Evolutionary conservation across 176 grass and related monocot genomes (phyloP).

Genomic region (Oryza punctata): DNA sequence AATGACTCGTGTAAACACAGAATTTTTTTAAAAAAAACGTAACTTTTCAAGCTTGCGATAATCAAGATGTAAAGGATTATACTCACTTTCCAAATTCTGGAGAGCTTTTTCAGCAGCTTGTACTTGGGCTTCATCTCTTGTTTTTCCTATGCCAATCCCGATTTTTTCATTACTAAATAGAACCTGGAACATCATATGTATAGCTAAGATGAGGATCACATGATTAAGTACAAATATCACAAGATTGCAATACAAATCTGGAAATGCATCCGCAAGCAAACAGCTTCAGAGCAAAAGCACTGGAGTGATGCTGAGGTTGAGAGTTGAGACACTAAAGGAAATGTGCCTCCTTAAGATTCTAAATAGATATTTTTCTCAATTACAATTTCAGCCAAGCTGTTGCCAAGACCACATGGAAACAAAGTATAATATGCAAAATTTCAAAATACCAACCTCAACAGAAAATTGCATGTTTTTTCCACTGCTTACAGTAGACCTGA

Average conservation of each 20-base stretch:
- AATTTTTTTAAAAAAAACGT: no score
- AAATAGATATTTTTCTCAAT: slow-evolving; percentile 5
- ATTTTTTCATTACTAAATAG: slow-evolving; percentile 92
- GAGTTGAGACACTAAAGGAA: neutral
- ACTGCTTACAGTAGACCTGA: slow-evolving; percentile 63
- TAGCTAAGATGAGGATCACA: slow-evolving; percentile 28
- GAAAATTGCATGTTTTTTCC: slow-evolving; percentile 69
- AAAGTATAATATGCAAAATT: neutral
- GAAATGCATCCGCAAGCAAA: slow-evolving; percentile 14
- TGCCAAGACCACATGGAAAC: slow-evolving; percentile 2
- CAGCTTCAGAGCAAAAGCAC: neutral
- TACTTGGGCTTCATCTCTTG: slow-evolving; percentile 81
- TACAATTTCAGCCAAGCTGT: neutral
- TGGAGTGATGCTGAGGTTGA: neutral
- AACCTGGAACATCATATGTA: slow-evolving; percentile 58
- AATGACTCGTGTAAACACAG: neutral
- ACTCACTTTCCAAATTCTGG: slow-evolving; percentile 79
- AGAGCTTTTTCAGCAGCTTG: slow-evolving; percentile 97
- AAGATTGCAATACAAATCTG: neutral
- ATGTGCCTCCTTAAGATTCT: neutral
- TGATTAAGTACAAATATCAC: slow-evolving; percentile 30
- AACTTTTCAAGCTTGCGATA: no score
- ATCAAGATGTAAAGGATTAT: no score
- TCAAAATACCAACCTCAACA: slow-evolving; percentile 68
- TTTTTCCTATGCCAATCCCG: slow-evolving; percentile 85